Evolutionary conservation across 192 early-diverging fungal species (phyloP), one percentile per base, ranked within the genome.

Genomic region (Pilaira anomala): DNA sequence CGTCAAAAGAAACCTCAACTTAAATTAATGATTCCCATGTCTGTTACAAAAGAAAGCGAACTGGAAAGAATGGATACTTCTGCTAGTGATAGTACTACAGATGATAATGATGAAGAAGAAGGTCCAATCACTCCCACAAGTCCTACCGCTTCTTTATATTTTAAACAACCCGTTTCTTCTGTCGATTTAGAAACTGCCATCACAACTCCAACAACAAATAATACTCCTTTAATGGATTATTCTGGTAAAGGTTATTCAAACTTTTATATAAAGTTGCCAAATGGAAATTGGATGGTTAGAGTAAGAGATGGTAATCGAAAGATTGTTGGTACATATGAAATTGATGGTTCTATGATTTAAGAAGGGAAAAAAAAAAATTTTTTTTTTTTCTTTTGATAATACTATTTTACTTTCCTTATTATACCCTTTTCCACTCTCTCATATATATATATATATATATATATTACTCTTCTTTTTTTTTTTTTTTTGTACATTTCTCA

Each of bases 261-360:
- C 41, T 74, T 74, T 45, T 74, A 74, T 51, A 45, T 74, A 21
- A 63, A 62, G 22, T 41, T 74, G 4, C 67, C 66, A 29, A 74
- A 74, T 66, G 72, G 72, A 3, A 61, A 65, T 18, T 74, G 67
- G 66, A 48, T 65, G 58, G 65, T 74, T 8, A 62, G 72, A 13
- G 49, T 46, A 19, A 52, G 72, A 55, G 68, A 62, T 25, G 62
- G 48, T 2, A 48, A 74, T 29, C 62, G 72, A 46, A 69, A 63
- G 30, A 74, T 74, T 46, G 39, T 74, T 42, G 63, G 45, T 9
- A 74, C 67, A n/a, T 67, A 74, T 48, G 67, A 74, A 51, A 58
- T 74, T 18, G 59, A 68, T 45, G 60, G 62, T 11, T 60, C 33
- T 26, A 65, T 71, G 69, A 66, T 71, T 36, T 71, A 59, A 71